Evolutionary conservation across 306 rosid species (phyloP), one percentile per base, ranked within the genome.

Genomic region (Argentina anserina): DNA sequence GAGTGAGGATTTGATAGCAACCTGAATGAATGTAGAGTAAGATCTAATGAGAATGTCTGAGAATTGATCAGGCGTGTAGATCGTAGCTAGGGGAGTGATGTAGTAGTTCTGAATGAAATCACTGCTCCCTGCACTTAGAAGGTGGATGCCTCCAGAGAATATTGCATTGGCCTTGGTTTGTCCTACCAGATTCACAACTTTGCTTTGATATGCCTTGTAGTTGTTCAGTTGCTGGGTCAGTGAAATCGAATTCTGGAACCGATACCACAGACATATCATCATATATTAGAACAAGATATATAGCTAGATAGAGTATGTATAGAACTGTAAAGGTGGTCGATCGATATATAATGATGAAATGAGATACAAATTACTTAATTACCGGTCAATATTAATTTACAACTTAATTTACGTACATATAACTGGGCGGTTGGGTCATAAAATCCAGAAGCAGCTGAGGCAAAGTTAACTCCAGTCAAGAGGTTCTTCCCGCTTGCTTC

Each of bases 31-130:
- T 75, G 49, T 53, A 12, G 87, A 50, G 75, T 58, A 83, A 46
- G 88, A 83, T 46, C 61, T 56, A 33, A 85, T 33, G 78, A 89
- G 87, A 55, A 83, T 55, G 75, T 80, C 81, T 21, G 90, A 83
- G 79, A 81, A 85, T 43, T 80, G 88, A 28, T 76, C 86, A 0
- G 83, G 83, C 5, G 92, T 71, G 73, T 83, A 83, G 12, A 45
- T 17, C 56, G 26, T 18, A 8, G 84, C 69, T 37, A 80, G 36
- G 65, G 91, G 86, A 75, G 78, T 71, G 72, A 87, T 65, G 72
- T 78, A 83, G 82, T 89, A 89, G 79, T 86, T 88, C 76, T 84
- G 85, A 65, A 89, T 50, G 70, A 78, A 89, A 72, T 89, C 96
- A 70, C 88, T 83, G 83, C 71, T 83, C 52, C 92, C 96, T 28